phyloP scores from a whole-genome alignment of 2,329 filamentous ascomycete genomes.

The Lasiodiplodia sp. region DNA sequence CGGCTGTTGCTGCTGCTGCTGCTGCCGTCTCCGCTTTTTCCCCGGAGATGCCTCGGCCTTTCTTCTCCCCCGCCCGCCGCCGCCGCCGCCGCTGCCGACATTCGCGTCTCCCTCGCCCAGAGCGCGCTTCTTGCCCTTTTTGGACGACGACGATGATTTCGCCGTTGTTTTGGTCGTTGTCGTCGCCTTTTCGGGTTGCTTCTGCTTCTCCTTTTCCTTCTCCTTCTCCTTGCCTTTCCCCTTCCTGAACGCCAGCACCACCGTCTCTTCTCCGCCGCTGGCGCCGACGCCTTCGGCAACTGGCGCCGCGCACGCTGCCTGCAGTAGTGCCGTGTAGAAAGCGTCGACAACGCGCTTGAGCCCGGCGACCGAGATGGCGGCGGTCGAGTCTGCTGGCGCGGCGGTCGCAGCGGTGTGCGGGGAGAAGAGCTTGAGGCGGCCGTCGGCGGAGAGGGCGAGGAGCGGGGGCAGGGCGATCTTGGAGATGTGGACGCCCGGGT shows the following conservation, averaged over 20 bases:
- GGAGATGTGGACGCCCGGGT: constrained; percentile 50
- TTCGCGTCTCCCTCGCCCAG: background rate
- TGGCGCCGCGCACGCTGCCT: constrained; percentile 8
- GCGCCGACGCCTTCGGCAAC: background rate
- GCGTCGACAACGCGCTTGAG: constrained; percentile 1
- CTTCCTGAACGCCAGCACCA: constrained; percentile 4
- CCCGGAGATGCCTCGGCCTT: constrained; percentile 33
- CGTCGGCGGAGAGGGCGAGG: constrained; percentile 45
- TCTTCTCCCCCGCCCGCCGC: background rate
- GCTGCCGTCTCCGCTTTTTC: constrained; percentile 29
- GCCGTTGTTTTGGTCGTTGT: background rate
- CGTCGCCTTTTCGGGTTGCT: background rate
- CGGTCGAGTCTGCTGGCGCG: background rate
- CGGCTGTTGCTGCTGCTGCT: constrained; percentile 8
- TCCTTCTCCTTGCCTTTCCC: background rate
- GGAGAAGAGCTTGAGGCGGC: constrained; percentile 50
- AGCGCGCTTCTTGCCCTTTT: constrained; percentile 14
- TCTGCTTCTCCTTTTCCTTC: background rate
- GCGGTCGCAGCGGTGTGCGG: constrained; percentile 33
- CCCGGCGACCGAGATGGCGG: constrained; percentile 30
- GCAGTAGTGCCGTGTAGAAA: constrained; percentile 7
- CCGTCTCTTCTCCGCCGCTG: background rate
- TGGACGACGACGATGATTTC: background rate
- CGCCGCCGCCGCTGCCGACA: background rate
- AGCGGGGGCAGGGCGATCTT: constrained; percentile 48